A percentile compares a stretch with the other conserved stretches of the same genome.
Conservation (phyloP, 805 yeast genomes). For the Hanseniaspora mollemarum region DNA sequence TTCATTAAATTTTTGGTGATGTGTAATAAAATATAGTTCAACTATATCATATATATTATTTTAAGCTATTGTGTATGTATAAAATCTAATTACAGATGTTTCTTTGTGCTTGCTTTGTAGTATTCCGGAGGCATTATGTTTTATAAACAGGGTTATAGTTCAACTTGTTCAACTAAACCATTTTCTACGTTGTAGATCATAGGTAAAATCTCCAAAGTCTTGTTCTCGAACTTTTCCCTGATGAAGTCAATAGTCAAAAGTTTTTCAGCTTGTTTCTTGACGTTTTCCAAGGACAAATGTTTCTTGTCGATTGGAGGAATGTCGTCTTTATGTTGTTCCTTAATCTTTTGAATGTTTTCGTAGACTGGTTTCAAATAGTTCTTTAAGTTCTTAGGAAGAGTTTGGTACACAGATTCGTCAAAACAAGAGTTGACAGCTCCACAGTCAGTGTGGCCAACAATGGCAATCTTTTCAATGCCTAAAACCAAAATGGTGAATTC, state of each 20-base stretch:
- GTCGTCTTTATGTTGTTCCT: conserved; percentile 32
- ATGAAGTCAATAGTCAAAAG: conserved; percentile 48
- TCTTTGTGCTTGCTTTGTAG: neutral
- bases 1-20: too few relatives aligned
- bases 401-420: conserved; percentile 29
- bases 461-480: conserved; percentile 66
- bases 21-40: too few relatives aligned
- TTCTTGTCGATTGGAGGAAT: conserved; percentile 33
- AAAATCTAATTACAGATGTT: neutral
- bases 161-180: conserved; percentile 45
- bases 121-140: conserved; percentile 7
- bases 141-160: neutral
- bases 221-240: conserved; percentile 47
- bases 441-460: conserved; percentile 92
- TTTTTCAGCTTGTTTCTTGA: conserved; percentile 57
- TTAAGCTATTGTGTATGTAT: too few relatives aligned
- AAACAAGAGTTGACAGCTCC: conserved; percentile 83
- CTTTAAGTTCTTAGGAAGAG: conserved; percentile 22
- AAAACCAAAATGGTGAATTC: conserved; percentile 81
- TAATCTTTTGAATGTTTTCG: conserved; percentile 53
- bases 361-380: conserved; percentile 50
- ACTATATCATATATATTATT: too few relatives aligned
- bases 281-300: conserved; percentile 63
- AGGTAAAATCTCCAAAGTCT: conserved; percentile 69
- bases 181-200: conserved; percentile 71